Conservation (phyloP, 345 rosid genomes). For the Pistacia vera region DNA sequence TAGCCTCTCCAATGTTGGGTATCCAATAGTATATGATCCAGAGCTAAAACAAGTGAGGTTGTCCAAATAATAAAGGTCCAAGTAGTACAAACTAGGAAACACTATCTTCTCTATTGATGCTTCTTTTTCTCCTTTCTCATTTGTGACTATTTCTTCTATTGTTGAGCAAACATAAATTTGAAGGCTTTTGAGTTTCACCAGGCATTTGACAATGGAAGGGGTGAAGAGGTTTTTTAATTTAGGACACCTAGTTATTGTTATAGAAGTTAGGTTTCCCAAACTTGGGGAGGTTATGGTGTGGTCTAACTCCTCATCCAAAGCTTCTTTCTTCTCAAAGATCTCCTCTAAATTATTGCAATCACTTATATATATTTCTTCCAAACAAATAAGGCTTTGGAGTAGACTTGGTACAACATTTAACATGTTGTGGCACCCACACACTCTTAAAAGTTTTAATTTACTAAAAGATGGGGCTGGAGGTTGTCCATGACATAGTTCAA, state of each 20-base stretch:
- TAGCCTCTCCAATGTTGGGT: neutral
- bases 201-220: no score
- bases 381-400: neutral
- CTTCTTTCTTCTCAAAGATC: neutral
- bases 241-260: accelerated
- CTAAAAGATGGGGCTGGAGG: neutral
- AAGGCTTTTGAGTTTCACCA: neutral
- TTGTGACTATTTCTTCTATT: neutral
- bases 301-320: neutral
- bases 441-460: no score
- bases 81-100: neutral
- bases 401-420: no score
- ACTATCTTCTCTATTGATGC: neutral
- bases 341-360: neutral
- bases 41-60: neutral
- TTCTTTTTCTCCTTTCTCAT: neutral
- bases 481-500: neutral
- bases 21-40: neutral
- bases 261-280: neutral
- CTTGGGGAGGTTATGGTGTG: neutral
- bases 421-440: no score
- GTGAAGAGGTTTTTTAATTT: neutral
- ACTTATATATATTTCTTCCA: neutral
- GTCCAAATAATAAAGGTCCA: accelerated
- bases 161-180: neutral